Evolutionary conservation across 495 filamentous ascomycete species (phyloP), one percentile per base, ranked within the genome.

Genomic region (Sordaria brevicollis): DNA sequence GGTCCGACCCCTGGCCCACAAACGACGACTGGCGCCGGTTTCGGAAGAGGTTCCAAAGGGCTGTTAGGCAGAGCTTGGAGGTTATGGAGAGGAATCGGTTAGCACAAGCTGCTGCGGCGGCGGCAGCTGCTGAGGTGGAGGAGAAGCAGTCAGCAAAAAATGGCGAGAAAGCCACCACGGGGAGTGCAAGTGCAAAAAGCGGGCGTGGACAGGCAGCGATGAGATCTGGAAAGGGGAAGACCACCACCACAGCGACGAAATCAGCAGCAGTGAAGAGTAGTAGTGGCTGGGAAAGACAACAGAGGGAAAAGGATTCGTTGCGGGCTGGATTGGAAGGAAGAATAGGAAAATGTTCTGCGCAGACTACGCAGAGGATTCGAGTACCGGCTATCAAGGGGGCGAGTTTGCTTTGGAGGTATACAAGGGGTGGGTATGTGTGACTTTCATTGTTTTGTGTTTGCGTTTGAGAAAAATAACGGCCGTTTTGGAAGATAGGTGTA

Each of bases 1-100:
- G 78, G 78, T 77, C 75, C 69, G 79, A 79, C 21, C 79, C 79
- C 5, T 77, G 79, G 75, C 79, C 79, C 41, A 81, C 79, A 3
- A 81, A 81, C 36, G 78, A 81, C 17, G 79, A 81, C 66, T 81
- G 79, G 80, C 38, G 76, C 69, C 69, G 79, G 69, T 81, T 81
- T 67, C 68, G 79, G 69, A 73, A 77, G 72, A 65, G 78, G 71
- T 80, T 79, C 68, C 70, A 74, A 70, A 69, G 73, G 68, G 78
- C 76, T 19, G 75, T 83, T 66, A 67, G 70, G 39, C 66, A 74
- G 68, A 71, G 71, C 39, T 65, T 82, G 65, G 49, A 62, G 49
- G 49, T 62, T 31, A 62, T 62, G 25, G 75, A 79, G 69, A 71
- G 65, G 72, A 68, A 69, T 15, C 19, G 35, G 10, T 11, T 62